A percentile compares a stretch with the other conserved stretches of the same genome.
These are phyloP conservation scores for Tolypocladium endophyticum DNA, from an alignment of 2,329 filamentous ascomycete species.

Conservation along the genomic window DNA sequence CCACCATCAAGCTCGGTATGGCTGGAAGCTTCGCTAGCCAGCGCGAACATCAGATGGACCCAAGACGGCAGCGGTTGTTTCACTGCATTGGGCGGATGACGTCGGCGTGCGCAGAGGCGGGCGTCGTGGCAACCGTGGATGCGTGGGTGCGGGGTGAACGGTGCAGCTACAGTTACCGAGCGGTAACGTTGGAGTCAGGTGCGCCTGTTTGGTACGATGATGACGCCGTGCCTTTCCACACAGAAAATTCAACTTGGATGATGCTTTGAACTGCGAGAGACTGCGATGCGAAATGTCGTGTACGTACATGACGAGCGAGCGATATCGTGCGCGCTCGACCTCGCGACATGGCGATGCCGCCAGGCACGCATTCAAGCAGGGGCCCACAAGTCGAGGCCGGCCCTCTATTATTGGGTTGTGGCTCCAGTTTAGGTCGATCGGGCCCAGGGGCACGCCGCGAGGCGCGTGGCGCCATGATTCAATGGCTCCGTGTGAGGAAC, in stretches of 20 bases:
- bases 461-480: background rate
- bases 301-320: too few species aligned
- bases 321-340: too few species aligned
- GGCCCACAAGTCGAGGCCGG: background rate
- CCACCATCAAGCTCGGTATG: background rate
- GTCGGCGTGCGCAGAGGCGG: background rate
- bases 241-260: too few species aligned
- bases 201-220: background rate
- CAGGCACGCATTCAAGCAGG: background rate
- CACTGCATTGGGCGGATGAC: background rate
- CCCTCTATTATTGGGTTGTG: background rate
- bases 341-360: background rate
- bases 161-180: background rate
- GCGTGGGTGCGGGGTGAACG: background rate
- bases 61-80: background rate
- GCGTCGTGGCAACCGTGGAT: background rate
- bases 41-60: background rate
- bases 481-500: background rate
- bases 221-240: background rate
- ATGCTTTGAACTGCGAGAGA: too few species aligned
- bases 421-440: background rate
- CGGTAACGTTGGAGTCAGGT: background rate
- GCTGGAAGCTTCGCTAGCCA: background rate
- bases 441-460: background rate
- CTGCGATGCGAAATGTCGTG: too few species aligned